Evolutionary conservation across 75 land plant genomes (phyloP).

Genomic region (Chamaecyparis obtusa): DNA sequence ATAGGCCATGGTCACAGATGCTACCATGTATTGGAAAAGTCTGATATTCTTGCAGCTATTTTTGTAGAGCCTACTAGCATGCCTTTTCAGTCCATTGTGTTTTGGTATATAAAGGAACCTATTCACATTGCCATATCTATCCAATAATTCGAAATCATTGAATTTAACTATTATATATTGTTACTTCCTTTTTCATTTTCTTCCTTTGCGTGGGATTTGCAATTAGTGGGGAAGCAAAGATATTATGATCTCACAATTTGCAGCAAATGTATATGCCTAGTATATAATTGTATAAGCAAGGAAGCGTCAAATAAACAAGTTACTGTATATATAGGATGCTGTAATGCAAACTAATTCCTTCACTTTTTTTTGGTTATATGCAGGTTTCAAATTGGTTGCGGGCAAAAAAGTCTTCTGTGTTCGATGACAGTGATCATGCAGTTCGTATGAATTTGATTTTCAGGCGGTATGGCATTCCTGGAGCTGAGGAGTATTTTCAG

Average conservation of each 20-base stretch:
- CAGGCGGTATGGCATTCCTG: slow-evolving; percentile 34
- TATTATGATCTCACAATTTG: not conserved
- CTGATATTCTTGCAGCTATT: not conserved
- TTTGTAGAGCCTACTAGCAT: not conserved
- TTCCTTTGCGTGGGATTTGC: not conserved
- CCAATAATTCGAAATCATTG: not conserved
- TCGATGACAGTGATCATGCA: slow-evolving; percentile 48
- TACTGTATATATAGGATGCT: not conserved
- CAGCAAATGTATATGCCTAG: not conserved
- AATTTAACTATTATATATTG: not conserved
- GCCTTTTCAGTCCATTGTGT: not conserved
- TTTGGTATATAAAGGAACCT: not conserved
- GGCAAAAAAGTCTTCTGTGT: slow-evolving; percentile 25
- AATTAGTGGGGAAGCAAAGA: not conserved
- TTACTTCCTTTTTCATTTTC: not conserved
- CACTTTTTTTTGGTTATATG: not conserved
- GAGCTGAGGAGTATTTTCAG: slow-evolving; percentile 49
- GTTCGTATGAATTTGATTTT: slow-evolving; percentile 55
- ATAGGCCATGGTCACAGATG: not conserved
- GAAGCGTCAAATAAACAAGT: not conserved
- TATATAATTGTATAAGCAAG: not conserved
- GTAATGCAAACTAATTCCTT: not conserved
- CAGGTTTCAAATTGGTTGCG: slow-evolving; percentile 70
- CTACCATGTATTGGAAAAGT: not conserved
- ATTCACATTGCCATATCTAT: not conserved